Evolutionary conservation across 1,284 basidiomycete genomes (phyloP).

Genomic region (Caloboletus inedulis): DNA sequence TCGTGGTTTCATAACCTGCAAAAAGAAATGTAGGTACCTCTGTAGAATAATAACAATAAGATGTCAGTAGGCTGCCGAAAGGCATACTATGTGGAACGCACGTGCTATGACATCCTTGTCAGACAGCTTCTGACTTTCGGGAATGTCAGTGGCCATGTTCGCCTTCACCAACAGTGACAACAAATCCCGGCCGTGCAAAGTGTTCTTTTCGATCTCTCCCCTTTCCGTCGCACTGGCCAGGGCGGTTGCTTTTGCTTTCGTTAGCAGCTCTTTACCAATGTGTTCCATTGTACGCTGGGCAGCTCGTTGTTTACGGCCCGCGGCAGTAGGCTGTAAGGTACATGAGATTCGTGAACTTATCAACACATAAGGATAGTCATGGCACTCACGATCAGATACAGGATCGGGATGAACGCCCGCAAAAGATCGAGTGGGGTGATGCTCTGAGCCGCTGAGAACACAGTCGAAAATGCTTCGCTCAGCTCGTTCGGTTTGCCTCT

Average conservation of each 20-base stretch:
- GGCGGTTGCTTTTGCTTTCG: no score
- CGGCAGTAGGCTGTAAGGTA: slow-evolving; percentile 14
- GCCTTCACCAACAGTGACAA: no score
- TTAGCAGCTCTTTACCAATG: no score
- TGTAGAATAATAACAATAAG: slow-evolving; percentile 14
- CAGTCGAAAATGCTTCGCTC: slow-evolving; percentile 43
- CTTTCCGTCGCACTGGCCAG: no score
- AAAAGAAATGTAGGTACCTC: slow-evolving; percentile 42
- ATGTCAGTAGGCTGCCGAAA: neutral
- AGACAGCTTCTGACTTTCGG: no score
- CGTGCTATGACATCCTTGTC: no score
- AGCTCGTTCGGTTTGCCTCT: slow-evolving; percentile 45
- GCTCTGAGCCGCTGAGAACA: slow-evolving; percentile 36
- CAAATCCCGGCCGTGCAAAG: no score
- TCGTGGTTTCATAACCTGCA: slow-evolving; percentile 79
- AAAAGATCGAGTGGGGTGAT: slow-evolving; percentile 34
- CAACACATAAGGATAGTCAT: neutral
- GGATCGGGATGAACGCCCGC: slow-evolving; percentile 37
- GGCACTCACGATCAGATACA: slow-evolving; percentile 33
- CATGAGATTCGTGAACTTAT: neutral
- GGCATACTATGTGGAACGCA: no score
- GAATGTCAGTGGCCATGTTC: no score
- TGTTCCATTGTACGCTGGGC: no score
- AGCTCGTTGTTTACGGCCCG: no score
- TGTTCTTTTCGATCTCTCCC: no score